These are phyloP conservation scores for Cordyceps tenuipes DNA, from an alignment of 2,329 filamentous ascomycete genomes.

Conservation along the genomic window DNA sequence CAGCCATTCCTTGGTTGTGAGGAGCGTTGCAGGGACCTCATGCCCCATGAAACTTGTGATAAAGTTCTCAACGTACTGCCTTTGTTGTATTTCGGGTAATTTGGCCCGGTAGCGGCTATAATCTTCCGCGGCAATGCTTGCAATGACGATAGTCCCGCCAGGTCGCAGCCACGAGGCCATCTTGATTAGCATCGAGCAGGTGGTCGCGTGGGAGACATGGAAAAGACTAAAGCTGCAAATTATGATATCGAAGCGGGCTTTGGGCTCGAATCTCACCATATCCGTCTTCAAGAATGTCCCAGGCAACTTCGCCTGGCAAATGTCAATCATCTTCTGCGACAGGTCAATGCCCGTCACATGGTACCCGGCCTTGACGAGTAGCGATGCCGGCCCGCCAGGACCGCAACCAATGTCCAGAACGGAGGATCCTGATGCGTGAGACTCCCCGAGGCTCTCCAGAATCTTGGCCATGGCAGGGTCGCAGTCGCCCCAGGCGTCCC, in stretches of 20 bases:
- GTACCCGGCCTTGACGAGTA: neutral
- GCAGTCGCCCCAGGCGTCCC: neutral
- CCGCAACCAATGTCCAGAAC: constrained; percentile 10
- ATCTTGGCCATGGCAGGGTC: neutral
- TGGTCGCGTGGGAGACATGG: neutral
- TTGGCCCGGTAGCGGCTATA: neutral
- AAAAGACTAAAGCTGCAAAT: neutral
- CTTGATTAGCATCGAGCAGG: neutral
- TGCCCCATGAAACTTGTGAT: neutral
- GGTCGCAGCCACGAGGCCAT: constrained; percentile 1
- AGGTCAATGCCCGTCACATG: constrained; percentile 9
- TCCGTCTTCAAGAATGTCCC: neutral
- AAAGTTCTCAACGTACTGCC: neutral
- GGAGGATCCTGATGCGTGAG: neutral
- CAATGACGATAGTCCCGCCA: neutral
- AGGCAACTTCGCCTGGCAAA: neutral
- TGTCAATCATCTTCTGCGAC: constrained; percentile 5
- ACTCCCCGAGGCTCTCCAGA: neutral
- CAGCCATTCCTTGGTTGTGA: neutral
- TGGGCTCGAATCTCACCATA: neutral
- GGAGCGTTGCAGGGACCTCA: neutral
- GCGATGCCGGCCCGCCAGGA: constrained; percentile 5
- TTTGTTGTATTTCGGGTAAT: neutral
- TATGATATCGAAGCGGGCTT: neutral
- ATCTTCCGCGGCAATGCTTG: neutral